Conservation (phyloP, 495 filamentous ascomycete genomes). For the Xylaria curta region DNA sequence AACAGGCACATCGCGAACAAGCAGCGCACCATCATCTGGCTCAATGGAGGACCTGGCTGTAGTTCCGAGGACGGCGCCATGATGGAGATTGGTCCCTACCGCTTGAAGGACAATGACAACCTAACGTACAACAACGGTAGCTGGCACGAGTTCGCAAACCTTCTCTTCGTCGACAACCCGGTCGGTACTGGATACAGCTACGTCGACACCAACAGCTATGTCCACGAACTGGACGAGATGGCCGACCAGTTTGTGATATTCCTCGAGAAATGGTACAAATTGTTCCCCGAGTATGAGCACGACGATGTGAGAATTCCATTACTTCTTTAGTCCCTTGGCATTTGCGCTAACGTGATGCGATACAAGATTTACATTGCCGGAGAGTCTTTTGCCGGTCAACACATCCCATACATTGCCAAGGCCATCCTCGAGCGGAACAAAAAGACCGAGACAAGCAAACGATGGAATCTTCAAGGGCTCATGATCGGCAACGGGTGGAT, state of each 20-base stretch:
- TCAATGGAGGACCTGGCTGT: slow-evolving; percentile 96
- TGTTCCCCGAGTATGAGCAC: slow-evolving; percentile 91
- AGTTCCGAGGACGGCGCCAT: slow-evolving; percentile 95
- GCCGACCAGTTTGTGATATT: slow-evolving; percentile 85
- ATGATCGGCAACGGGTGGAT: slow-evolving; percentile 99
- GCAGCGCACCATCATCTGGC: slow-evolving; percentile 93
- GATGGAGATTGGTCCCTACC: slow-evolving; percentile 97
- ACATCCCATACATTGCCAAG: slow-evolving; percentile 94
- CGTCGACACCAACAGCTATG: slow-evolving; percentile 82
- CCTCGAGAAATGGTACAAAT: slow-evolving; percentile 83
- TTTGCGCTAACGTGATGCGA: slow-evolving; percentile 42
- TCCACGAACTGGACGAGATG: slow-evolving; percentile 89
- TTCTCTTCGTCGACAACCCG: slow-evolving; percentile 96
- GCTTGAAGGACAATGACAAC: slow-evolving; percentile 75
- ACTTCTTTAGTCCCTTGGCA: not conserved
- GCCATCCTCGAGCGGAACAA: slow-evolving; percentile 87
- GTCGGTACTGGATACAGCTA: slow-evolving; percentile 97
- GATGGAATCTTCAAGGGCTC: slow-evolving; percentile 86
- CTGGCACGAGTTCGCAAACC: slow-evolving; percentile 96
- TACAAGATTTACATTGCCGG: slow-evolving; percentile 87
- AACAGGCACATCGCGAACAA: slow-evolving; percentile 93
- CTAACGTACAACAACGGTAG: slow-evolving; percentile 86
- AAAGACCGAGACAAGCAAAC: slow-evolving; percentile 40
- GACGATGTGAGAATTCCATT: slow-evolving; percentile 79
- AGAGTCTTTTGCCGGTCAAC: slow-evolving; percentile 95